Conservation (phyloP, 495 filamentous ascomycete species). For the Hypoxylon trugodes region DNA sequence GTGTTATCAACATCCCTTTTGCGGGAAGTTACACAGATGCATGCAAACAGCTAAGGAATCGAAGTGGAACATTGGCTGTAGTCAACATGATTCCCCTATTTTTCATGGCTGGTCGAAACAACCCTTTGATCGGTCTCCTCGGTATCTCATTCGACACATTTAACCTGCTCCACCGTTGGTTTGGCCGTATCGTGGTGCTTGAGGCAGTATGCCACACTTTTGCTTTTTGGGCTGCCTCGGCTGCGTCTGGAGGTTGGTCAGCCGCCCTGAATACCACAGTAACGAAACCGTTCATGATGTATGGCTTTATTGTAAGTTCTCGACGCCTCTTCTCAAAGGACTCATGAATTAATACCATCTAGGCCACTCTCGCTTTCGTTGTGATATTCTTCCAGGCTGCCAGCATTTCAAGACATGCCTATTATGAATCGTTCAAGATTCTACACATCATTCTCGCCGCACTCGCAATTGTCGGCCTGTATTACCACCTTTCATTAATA, state of each 20-base stretch:
- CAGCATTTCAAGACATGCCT: conserved; percentile 84
- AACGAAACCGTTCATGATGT: conserved; percentile 52
- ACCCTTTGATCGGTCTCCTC: conserved; percentile 83
- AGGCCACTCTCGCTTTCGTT: conserved; percentile 68
- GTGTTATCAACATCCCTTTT: conserved; percentile 74
- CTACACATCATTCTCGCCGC: conserved; percentile 76
- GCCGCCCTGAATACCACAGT: conserved; percentile 50
- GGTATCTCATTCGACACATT: conserved; percentile 95
- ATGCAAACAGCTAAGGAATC: conserved; percentile 72
- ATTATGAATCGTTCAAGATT: conserved; percentile 86
- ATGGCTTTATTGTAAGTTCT: conserved; percentile 64
- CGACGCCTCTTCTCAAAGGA: background rate
- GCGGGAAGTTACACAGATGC: conserved; percentile 60
- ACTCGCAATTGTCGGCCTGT: conserved; percentile 71
- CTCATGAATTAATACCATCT: conserved; percentile 32
- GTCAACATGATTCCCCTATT: conserved; percentile 94
- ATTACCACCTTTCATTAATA: conserved; percentile 71
- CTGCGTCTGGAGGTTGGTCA: conserved; percentile 56
- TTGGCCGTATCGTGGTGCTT: conserved; percentile 84
- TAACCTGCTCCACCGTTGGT: conserved; percentile 94
- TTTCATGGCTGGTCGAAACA: conserved; percentile 89
- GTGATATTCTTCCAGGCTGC: conserved; percentile 74
- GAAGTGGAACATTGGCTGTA: conserved; percentile 81
- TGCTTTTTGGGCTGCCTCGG: conserved; percentile 66
- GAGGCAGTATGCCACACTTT: conserved; percentile 78